These are phyloP conservation scores for Apiotrichum akiyoshidainum DNA, from an alignment of 1,284 basidiomycete species.

Conservation along the genomic window DNA sequence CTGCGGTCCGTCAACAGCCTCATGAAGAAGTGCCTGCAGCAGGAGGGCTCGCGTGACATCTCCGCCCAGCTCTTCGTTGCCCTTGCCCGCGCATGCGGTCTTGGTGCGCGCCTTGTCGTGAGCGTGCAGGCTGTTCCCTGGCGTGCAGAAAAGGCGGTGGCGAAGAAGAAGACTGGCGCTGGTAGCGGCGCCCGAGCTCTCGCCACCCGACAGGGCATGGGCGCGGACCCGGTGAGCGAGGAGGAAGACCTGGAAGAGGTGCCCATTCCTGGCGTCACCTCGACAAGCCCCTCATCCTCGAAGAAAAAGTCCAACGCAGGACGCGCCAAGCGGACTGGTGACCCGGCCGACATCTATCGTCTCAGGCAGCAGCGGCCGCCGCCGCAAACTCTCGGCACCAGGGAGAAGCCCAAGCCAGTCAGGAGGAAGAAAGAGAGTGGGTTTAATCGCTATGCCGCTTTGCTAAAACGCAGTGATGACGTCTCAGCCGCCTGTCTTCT, in stretches of 20 bases:
- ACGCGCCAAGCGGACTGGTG: slow-evolving; percentile 28
- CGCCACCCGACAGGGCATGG: slow-evolving; percentile 38
- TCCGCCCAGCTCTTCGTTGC: slow-evolving; percentile 90
- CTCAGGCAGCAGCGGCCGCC: slow-evolving; percentile 30
- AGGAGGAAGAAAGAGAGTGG: slow-evolving; percentile 35
- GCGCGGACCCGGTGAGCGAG: slow-evolving; percentile 31
- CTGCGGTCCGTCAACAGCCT: slow-evolving; percentile 76
- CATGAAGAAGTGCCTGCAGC: slow-evolving; percentile 81
- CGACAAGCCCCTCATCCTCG: background rate
- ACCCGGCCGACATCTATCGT: slow-evolving; percentile 44
- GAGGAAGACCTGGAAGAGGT: slow-evolving; percentile 40
- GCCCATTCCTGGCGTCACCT: slow-evolving; percentile 28
- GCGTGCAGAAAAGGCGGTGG: slow-evolving; percentile 53
- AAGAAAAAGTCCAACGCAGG: slow-evolving; percentile 52
- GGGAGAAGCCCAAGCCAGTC: slow-evolving; percentile 23
- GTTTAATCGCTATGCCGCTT: background rate
- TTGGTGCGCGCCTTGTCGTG: slow-evolving; percentile 83
- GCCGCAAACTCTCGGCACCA: slow-evolving; percentile 27
- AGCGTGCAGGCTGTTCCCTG: slow-evolving; percentile 89
- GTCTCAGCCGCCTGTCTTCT: slow-evolving; percentile 77
- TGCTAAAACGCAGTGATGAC: slow-evolving; percentile 33
- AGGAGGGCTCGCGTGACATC: slow-evolving; percentile 76
- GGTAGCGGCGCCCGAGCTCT: slow-evolving; percentile 29
- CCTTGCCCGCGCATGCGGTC: slow-evolving; percentile 77
- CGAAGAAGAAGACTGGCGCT: slow-evolving; percentile 41